Conservation (phyloP, 2,329 filamentous ascomycete species). For the Hirsutella thompsonii region DNA sequence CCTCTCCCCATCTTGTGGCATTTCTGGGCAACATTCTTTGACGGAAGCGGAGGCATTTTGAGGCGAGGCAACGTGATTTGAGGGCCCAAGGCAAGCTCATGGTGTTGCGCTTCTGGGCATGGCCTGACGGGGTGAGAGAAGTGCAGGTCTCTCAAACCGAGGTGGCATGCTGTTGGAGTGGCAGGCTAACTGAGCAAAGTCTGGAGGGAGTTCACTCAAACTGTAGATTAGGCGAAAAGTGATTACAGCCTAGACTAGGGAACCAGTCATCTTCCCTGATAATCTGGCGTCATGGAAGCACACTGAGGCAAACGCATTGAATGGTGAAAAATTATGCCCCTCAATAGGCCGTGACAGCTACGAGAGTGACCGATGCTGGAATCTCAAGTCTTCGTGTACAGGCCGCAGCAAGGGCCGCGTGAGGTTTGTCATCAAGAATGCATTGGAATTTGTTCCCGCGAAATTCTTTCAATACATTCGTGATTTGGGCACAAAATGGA, state of each 20-base stretch:
- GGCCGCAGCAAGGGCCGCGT: too few species aligned
- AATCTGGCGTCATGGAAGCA: too few species aligned
- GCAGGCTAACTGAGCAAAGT: background rate
- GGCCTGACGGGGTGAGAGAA: constrained; percentile 11
- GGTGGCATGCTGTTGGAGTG: background rate
- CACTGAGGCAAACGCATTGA: too few species aligned
- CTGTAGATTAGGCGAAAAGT: background rate
- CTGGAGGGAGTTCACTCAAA: background rate
- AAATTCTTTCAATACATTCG: constrained; percentile 26
- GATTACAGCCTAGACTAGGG: background rate
- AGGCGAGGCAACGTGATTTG: too few species aligned
- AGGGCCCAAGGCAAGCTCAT: background rate
- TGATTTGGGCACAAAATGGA: constrained; percentile 13
- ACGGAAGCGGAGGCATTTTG: too few species aligned
- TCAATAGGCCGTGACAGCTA: too few species aligned
- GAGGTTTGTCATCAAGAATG: constrained; percentile 13
- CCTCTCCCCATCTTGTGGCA: too few species aligned
- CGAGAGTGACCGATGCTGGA: too few species aligned
- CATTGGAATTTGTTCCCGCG: constrained; percentile 15
- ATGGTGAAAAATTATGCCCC: too few species aligned
- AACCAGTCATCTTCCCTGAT: too few species aligned
- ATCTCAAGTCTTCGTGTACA: too few species aligned
- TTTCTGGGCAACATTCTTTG: too few species aligned
- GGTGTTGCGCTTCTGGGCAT: background rate
- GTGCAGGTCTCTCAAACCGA: constrained; percentile 19